These are phyloP conservation scores for Boletus fagicola DNA, from an alignment of 768 basidiomycete species.

Conservation along the genomic window DNA sequence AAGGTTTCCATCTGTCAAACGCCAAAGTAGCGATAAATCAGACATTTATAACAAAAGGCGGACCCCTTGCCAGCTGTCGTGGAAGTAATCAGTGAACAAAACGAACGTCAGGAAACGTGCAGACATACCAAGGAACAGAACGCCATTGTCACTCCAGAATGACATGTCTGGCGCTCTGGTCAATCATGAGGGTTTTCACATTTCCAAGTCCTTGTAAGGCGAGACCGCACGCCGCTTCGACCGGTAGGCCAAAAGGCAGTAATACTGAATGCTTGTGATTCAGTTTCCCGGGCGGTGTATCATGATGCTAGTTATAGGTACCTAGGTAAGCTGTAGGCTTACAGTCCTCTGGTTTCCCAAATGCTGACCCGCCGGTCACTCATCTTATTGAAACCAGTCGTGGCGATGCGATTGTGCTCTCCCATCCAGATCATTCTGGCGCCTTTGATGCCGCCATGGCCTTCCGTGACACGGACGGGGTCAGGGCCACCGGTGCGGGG, in stretches of 20 bases:
- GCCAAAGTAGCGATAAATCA: neutral
- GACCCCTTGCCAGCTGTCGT: slow-evolving; percentile 82
- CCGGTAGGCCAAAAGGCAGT: too few relatives aligned
- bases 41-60: slow-evolving; percentile 15
- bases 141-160: slow-evolving; percentile 94
- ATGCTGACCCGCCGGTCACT: slow-evolving; percentile 87
- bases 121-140: slow-evolving; percentile 74
- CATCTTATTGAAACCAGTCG: slow-evolving; percentile 97
- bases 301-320: too few relatives aligned
- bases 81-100: neutral
- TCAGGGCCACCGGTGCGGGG: slow-evolving; percentile 78
- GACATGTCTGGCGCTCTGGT: slow-evolving; percentile 96
- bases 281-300: too few relatives aligned
- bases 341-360: slow-evolving; percentile 88
- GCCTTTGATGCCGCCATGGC: slow-evolving; percentile 92
- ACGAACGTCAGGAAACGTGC: neutral
- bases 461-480: slow-evolving; percentile 79
- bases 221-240: too few relatives aligned
- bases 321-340: too few relatives aligned
- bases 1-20: slow-evolving; percentile 81
- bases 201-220: too few relatives aligned
- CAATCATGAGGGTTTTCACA: slow-evolving; percentile 75
- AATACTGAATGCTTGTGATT: too few relatives aligned
- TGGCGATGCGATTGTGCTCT: slow-evolving; percentile 81
- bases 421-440: slow-evolving; percentile 91